phyloP scores from a whole-genome alignment of 169 alveolate species.

The Eimeria falciformis region DNA sequence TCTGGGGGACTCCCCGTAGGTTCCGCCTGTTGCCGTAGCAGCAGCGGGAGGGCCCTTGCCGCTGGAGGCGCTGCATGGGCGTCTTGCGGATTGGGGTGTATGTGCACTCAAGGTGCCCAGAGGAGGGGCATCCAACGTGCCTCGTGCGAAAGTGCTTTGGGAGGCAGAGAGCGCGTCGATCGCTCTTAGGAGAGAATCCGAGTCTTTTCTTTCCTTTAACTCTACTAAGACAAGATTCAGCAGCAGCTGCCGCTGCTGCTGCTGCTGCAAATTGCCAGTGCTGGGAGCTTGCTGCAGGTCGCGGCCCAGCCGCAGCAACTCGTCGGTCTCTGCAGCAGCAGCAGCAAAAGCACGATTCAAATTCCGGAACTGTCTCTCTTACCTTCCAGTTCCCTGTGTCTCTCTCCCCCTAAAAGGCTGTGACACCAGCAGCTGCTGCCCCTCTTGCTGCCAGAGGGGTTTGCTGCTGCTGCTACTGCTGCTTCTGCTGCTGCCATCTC shows the following conservation, averaged over 20 bases:
- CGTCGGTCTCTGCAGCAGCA: constrained; percentile 17
- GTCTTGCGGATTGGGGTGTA: no score
- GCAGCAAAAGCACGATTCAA: background rate
- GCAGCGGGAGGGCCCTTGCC: no score
- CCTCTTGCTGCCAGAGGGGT: background rate
- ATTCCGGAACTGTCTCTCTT: no score
- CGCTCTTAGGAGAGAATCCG: background rate
- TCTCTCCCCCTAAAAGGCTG: background rate
- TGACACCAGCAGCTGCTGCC: background rate
- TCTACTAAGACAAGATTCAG: constrained; percentile 15
- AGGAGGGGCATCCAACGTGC: no score
- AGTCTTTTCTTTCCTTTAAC: background rate
- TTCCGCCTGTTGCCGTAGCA: no score
- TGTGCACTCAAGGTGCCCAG: no score
- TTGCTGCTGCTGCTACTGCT: background rate
- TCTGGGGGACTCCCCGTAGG: no score
- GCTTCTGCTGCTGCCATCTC: background rate
- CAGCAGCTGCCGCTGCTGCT: background rate
- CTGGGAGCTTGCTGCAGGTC: background rate
- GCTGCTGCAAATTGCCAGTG: background rate
- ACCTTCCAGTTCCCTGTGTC: no score
- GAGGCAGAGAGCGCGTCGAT: background rate
- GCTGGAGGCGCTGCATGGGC: no score
- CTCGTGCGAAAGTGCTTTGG: no score
- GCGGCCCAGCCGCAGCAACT: background rate